phyloP scores from a whole-genome alignment of 495 filamentous ascomycete species.

The Penicillium goetzii region DNA sequence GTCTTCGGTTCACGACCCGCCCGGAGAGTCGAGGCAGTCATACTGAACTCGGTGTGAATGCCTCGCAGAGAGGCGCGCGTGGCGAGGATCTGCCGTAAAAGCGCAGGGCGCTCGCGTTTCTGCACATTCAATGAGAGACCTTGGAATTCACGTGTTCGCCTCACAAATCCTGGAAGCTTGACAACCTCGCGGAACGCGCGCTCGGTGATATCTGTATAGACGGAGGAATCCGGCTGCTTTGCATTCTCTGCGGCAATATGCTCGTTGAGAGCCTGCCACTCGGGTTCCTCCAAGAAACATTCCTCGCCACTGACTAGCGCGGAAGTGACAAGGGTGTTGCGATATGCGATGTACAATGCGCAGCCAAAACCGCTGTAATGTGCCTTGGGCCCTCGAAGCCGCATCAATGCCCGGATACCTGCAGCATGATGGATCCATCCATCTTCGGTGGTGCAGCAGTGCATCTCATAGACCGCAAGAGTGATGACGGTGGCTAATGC shows the following conservation, averaged over 20 bases:
- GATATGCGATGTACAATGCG: conserved; percentile 39
- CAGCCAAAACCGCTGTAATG: conserved; percentile 39
- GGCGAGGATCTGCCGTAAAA: conserved; percentile 27
- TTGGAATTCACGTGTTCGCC: conserved; percentile 27
- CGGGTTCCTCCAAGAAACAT: conserved; percentile 40
- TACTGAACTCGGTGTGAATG: conserved; percentile 34
- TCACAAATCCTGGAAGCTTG: conserved; percentile 35
- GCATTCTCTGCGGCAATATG: conserved; percentile 36
- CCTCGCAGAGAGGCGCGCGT: conserved; percentile 32
- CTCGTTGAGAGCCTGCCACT: conserved; percentile 40
- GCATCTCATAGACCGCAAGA: conserved; percentile 41
- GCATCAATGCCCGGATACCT: conserved; percentile 41
- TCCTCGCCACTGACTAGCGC: conserved; percentile 31
- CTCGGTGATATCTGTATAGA: conserved; percentile 37
- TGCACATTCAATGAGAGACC: conserved; percentile 5
- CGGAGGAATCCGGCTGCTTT: conserved; percentile 34
- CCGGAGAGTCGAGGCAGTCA: conserved; percentile 31
- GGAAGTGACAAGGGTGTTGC: conserved; percentile 37
- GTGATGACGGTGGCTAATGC: conserved; percentile 33
- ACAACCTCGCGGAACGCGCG: conserved; percentile 34
- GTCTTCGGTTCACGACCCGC: conserved; percentile 24
- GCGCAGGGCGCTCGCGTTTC: conserved; percentile 15
- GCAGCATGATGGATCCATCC: conserved; percentile 44
- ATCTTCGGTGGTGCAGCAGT: conserved; percentile 35
- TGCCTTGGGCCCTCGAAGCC: conserved; percentile 36